Base-by-base conservation (phyloP, 352 stramenopile species). In the Pythium volutum region DNA sequence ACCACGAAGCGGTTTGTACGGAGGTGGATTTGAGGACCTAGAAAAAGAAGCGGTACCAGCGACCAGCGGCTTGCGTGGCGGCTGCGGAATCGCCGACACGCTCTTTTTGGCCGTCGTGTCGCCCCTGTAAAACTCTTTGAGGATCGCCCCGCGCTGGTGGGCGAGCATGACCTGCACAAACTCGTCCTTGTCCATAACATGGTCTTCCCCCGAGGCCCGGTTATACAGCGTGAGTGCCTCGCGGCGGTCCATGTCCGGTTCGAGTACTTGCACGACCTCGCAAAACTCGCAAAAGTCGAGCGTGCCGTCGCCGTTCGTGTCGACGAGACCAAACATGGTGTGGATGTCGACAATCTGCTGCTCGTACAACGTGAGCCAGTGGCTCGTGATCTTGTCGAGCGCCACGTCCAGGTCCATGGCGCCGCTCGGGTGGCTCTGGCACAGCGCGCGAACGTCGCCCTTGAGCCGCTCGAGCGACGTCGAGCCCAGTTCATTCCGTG, bases 111-210 rank as follows among this genome's bases (percentile, higher is more conserved):
- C 76, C 16, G 70, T 77, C 16, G 70, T 79, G 25, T 75, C 68
- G 5, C 65, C 66, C 9, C 68, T 68, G 55, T 88, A 90, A 29
- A 88, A 77, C 38, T 88, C 77, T 51, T 81, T 80, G 10, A 89
- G 61, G 39, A 93, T 84, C 29, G 83, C 50, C 5, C 74, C 70
- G 25, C 82, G 83, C 64, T 92, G 83, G 47, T 90, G 81, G 20
- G 76, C 62, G 5, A 92, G 70, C 83, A 92, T 90, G 11, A 87
- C 74, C 25, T 88, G 69, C 18, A 88, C 77, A 47, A 93, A 91
- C 54, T 90, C 79, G 23, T 90, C 76, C 55, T 87, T 87, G 54
- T 90, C 84, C 31, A 91, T 88, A n/a, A 90, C 77, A 25, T 90
- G 74, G 55, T 93, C 79, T 16, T 88, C 79, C 6, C 78, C 78